These are phyloP conservation scores for Phytopythium sindhum DNA, from an alignment of 352 stramenopile species.

Conservation along the genomic window DNA sequence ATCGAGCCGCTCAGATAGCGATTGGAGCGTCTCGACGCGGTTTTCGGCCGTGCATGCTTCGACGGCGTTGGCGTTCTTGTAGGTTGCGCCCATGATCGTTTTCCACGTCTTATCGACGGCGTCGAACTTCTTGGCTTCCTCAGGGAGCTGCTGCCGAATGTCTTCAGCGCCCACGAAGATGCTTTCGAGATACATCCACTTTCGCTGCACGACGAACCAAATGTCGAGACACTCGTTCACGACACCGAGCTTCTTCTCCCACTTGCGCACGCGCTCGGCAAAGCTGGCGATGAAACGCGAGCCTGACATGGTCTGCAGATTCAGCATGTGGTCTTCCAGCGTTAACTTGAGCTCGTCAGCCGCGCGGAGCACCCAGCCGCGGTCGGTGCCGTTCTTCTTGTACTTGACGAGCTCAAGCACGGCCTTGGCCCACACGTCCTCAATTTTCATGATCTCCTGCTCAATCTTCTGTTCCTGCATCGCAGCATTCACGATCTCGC, in stretches of 20 bases:
- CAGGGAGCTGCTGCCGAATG: constrained; percentile 91
- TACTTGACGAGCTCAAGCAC: constrained; percentile 91
- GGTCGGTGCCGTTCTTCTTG: constrained; percentile 88
- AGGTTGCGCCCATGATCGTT: constrained; percentile 88
- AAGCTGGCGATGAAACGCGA: constrained; percentile 92
- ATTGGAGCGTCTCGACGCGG: constrained; percentile 85
- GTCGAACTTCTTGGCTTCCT: constrained; percentile 94
- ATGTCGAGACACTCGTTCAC: constrained; percentile 92
- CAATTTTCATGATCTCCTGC: constrained; percentile 91
- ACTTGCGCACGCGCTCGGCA: constrained; percentile 86
- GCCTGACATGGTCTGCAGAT: constrained; percentile 88
- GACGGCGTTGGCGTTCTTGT: constrained; percentile 91
- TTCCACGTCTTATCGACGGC: constrained; percentile 93
- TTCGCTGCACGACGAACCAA: constrained; percentile 92
- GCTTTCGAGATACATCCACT: constrained; percentile 95
- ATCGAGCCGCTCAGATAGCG: constrained; percentile 85
- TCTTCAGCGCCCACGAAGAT: constrained; percentile 94
- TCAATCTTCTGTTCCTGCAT: constrained; percentile 95
- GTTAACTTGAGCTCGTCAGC: constrained; percentile 82
- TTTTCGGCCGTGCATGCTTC: constrained; percentile 89
- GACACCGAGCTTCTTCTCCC: constrained; percentile 88
- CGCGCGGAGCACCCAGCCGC: constrained; percentile 78
- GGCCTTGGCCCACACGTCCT: constrained; percentile 88
- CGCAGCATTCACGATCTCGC: constrained; percentile 91
- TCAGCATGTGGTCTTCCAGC: constrained; percentile 88